Percentiles rank a stretch among this genome's conserved stretches.
phyloP scores from a whole-genome alignment of 306 rosid species.

The Psophocarpus tetragonolobus region DNA sequence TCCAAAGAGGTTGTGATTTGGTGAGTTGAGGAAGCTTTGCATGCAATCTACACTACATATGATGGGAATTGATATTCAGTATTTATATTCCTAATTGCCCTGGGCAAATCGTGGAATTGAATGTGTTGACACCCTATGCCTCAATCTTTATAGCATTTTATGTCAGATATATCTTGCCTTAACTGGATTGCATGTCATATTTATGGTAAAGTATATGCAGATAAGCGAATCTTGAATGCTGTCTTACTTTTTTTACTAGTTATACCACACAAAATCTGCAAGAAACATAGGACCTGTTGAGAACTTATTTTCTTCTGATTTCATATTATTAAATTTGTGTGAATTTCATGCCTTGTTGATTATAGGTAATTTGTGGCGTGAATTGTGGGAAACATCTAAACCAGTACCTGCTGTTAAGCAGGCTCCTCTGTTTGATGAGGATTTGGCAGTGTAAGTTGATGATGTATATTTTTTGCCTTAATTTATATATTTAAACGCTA shows the following conservation, averaged over 20 bases:
- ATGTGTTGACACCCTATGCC: background rate
- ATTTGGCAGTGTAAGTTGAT: constrained; percentile 86
- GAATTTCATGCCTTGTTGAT: constrained; percentile 31
- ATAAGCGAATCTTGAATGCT: constrained; percentile 4
- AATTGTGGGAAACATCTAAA: constrained; percentile 91
- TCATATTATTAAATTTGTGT: constrained; percentile 24
- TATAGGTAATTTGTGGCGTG: constrained; percentile 95
- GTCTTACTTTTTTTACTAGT: constrained; percentile 12
- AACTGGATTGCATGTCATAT: constrained; percentile 12
- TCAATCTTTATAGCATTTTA: constrained; percentile 20
- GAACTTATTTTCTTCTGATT: constrained; percentile 1
- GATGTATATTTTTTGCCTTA: background rate
- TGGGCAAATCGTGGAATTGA: constrained; percentile 8
- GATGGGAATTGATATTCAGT: constrained; percentile 15
- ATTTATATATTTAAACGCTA: constrained; percentile 14
- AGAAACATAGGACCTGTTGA: background rate
- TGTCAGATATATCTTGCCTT: constrained; percentile 9
- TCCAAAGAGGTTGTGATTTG: background rate
- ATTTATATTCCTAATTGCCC: constrained; percentile 18
- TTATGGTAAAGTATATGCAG: constrained; percentile 18
- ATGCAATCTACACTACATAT: background rate
- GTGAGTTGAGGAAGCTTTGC: constrained; percentile 17
- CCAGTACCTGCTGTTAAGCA: constrained; percentile 96
- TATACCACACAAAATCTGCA: background rate
- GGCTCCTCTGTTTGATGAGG: constrained; percentile 95